Base-by-base conservation (phyloP, 495 filamentous ascomycete genomes). In the Coniosporium apollinis region DNA sequence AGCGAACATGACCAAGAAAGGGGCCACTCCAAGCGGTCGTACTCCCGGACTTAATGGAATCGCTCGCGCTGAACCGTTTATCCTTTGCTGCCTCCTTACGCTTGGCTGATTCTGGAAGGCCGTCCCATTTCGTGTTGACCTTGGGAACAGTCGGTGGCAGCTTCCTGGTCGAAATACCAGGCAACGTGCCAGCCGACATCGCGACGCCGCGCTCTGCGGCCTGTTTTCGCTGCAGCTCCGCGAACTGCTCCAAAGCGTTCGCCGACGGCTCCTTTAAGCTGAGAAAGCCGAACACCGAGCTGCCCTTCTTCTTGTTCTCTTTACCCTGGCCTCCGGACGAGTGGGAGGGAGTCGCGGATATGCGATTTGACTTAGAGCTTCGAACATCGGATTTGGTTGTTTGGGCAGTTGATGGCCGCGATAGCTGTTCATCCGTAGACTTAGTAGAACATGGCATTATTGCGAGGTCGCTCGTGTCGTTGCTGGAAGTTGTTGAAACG, bases 61-160 rank as follows among this genome's bases (percentile, higher is more conserved):
- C n/a, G n/a, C n/a, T n/a, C n/a, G n/a, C n/a, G n/a, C n/a, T n/a
- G n/a, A n/a, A n/a, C n/a, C n/a, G n/a, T n/a, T n/a, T n/a, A n/a
- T 16, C 33, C 33, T 19, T 34, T 21, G 18, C 25, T 20, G 25
- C 22, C 38, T 60, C 39, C 33, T 48, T 47, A 21, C 54, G 20
- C 43, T 61, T 56, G 37, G 33, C 39, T 16, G 45, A 38, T 17
- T 57, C 51, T 15, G 62, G 62, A 14, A 64, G 37, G 18, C 62
- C 62, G 44, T 66, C 57, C 62, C 62, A 66, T 42, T 58, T 65
- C 7, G 58, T 54, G 36, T 66, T 66, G 19, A 64, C 62, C 36
- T 59, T 63, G 11, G 62, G 62, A 2, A 65, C 61, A 9, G 40
- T 49, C 10, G 48, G 32, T 9, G 62, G 62, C 18, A 66, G 48